Percentiles rank a stretch among this genome's conserved stretches.
Evolutionary conservation across 331 rosid genomes (phyloP).

Genomic region (Malus hybrid): DNA sequence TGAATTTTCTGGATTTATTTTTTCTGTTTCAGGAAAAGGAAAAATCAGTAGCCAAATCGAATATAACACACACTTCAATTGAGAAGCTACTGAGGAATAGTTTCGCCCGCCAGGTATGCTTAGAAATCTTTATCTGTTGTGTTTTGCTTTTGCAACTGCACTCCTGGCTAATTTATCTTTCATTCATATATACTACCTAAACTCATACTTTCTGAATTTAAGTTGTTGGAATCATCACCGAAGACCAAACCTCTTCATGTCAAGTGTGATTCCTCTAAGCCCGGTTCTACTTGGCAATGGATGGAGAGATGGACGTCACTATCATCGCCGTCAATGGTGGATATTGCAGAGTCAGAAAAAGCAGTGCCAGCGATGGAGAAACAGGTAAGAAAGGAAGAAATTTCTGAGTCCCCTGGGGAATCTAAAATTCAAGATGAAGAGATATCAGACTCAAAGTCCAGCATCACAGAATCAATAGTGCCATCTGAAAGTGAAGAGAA

Average conservation of each 20-base stretch:
- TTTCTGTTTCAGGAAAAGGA: conserved; percentile 42
- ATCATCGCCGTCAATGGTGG: conserved; percentile 37
- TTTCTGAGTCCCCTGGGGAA: conserved; percentile 22
- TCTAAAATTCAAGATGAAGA: conserved; percentile 33
- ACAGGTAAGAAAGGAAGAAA: conserved; percentile 22
- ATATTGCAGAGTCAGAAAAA: conserved; percentile 29
- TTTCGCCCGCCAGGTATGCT: conserved; percentile 72
- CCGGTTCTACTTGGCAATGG: conserved; percentile 88
- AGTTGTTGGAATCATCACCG: conserved; percentile 75
- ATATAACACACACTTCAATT: conserved; percentile 28
- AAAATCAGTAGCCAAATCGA: conserved; percentile 19
- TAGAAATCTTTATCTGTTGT: not conserved
- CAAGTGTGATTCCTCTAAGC: conserved; percentile 65
- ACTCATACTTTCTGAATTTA: not conserved
- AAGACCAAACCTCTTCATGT: conserved; percentile 54
- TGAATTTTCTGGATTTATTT: not conserved
- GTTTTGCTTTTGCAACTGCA: not conserved
- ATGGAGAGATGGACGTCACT: conserved; percentile 93
- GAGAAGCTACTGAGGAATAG: conserved; percentile 74
- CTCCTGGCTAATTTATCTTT: not conserved
- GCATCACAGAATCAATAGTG: conserved; percentile 26
- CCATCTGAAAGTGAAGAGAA: conserved; percentile 59
- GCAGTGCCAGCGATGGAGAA: conserved; percentile 27
- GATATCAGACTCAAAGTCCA: conserved; percentile 30
- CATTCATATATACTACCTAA: conserved; percentile 15